phyloP scores from a whole-genome alignment of 1,139 yeast species.

The Yamadazyma triangularis region DNA sequence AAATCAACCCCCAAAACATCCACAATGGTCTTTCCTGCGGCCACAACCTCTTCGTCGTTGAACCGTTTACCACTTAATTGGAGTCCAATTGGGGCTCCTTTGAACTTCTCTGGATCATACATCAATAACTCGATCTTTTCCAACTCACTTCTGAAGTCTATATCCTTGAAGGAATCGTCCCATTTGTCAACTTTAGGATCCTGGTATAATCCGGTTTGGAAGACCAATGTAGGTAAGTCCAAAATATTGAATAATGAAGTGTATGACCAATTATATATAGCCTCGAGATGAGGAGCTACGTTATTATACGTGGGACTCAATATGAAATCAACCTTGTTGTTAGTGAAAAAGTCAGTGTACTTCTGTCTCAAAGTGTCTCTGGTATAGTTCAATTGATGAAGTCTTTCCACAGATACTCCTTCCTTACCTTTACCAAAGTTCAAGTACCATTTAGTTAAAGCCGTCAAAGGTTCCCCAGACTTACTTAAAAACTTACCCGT shows the following conservation, averaged over 20 bases:
- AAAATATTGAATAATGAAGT: constrained; percentile 63
- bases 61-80: constrained; percentile 35
- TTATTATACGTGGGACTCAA: constrained; percentile 66
- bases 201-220: constrained; percentile 59
- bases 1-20: constrained; percentile 14
- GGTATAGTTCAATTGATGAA: constrained; percentile 39
- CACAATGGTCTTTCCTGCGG: constrained; percentile 33
- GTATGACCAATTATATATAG: constrained; percentile 71
- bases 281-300: constrained; percentile 65
- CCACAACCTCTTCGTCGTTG: constrained; percentile 37
- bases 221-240: constrained; percentile 56
- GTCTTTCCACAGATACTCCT: constrained; percentile 35
- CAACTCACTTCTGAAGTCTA: constrained; percentile 33
- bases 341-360: constrained; percentile 46
- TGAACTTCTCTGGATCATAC: constrained; percentile 28
- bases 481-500: constrained; percentile 43
- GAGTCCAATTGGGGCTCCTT: constrained; percentile 37
- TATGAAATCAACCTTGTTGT: constrained; percentile 60
- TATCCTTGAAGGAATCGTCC: constrained; percentile 27
- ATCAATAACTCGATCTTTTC: constrained; percentile 36
- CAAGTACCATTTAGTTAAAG: constrained; percentile 56
- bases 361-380: constrained; percentile 55
- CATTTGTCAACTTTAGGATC: constrained; percentile 44
- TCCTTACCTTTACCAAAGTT: constrained; percentile 54
- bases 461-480: constrained; percentile 63